Evolutionary conservation across 1,284 basidiomycete genomes (phyloP), one percentile per base, ranked within the genome.

Genomic region (Puccinia coronata): DNA sequence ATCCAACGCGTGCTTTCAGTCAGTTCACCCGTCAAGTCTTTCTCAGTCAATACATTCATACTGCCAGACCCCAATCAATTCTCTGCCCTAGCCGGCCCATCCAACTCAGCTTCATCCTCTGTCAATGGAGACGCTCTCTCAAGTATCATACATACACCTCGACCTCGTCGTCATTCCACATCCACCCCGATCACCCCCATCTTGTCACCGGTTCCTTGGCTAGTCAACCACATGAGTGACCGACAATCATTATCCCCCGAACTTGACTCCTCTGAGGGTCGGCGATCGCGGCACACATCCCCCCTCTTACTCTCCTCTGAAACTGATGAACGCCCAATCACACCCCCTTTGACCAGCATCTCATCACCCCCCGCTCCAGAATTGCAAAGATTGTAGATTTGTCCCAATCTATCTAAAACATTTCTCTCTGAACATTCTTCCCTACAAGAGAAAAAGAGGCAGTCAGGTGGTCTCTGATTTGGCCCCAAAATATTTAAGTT

Each of bases 121-220:
- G 12, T 69, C 11, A 69, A 69, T 49, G 67, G 41, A n/a, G 67
- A 69, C 12, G n/a, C n/a, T n/a, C n/a, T n/a, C n/a, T n/a, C n/a
- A n/a, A 47, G 16, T 39, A 65, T 25, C 28, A 47, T 65, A 16
- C 39, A 49, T n/a, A 49, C 63, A 1, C 51, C 47, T 1, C 28
- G 69, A 71, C 3, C 53, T 20, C 69, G 53, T 16, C 67, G 78
- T 1, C 78, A 55, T 47, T 71, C 53, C n/a, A 80, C 78, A 1
- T 80, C 69, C 36, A 71, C 69, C 0, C 67, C 78, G 6, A 63
- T 80, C 67, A 80, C 78, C 14, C 69, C 78, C 8, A 57, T 72
- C 59, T 28, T 80, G 12, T 80, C 78, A 2, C 67, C 78, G 14
- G 70, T 80, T 25, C 78, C 65, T 36, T 80, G 78, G 78, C 67